These are phyloP conservation scores for Tephrocybe rancida DNA, from an alignment of 768 basidiomycete genomes.

Conservation along the genomic window DNA sequence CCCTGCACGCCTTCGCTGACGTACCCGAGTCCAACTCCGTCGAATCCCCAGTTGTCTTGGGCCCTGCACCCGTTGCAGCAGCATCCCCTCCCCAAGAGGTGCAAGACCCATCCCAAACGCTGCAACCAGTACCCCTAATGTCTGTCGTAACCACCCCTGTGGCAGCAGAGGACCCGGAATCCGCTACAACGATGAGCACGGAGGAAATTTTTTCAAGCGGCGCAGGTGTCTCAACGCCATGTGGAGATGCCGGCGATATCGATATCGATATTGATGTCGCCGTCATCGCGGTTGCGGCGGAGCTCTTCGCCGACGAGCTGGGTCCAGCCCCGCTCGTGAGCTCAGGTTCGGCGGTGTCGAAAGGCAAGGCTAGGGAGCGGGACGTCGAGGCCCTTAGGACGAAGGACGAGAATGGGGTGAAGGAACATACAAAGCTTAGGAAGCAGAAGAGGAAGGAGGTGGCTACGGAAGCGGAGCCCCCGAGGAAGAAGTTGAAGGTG, in stretches of 20 bases:
- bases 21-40: not conserved
- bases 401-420: conserved; percentile 18
- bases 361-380: not conserved
- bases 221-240: not conserved
- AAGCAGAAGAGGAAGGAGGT: conserved; percentile 27
- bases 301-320: not conserved
- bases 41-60: not conserved
- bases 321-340: not conserved
- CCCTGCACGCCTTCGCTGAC: conserved; percentile 17
- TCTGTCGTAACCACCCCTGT: too few relatives aligned
- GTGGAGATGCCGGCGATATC: conserved; percentile 5
- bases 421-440: conserved; percentile 14
- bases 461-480: conserved; percentile 10
- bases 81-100: too few relatives aligned
- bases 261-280: not conserved
- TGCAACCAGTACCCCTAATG: too few relatives aligned
- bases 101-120: not conserved
- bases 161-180: not conserved
- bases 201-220: too few relatives aligned
- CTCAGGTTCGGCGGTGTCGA: not conserved
- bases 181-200: not conserved
- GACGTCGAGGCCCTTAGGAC: conserved; percentile 14
- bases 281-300: not conserved
- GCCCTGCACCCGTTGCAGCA: not conserved
- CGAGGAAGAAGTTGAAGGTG: conserved; percentile 23